Conservation (phyloP, 2,329 filamentous ascomycete species). For the Fusarium odoratissimum region DNA sequence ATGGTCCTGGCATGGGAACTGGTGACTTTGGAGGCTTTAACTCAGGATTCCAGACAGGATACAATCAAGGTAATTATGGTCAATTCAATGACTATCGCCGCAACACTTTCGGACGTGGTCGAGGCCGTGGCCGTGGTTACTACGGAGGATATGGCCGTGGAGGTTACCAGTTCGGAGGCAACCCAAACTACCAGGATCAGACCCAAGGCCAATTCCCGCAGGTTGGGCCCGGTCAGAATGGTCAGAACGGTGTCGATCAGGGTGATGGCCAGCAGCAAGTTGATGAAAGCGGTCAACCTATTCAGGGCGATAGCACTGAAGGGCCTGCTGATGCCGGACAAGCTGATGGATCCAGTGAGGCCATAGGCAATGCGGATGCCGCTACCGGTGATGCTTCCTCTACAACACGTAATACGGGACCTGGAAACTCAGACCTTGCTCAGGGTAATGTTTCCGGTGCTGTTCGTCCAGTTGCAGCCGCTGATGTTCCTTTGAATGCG, state of each 20-base stretch:
- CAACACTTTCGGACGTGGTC: constrained; percentile 73
- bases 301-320: constrained; percentile 40
- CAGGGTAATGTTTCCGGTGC: constrained; percentile 40
- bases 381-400: constrained; percentile 34
- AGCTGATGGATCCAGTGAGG: constrained; percentile 45
- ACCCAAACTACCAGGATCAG: constrained; percentile 53
- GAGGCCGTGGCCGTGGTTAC: constrained; percentile 74
- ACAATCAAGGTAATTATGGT: constrained; percentile 87
- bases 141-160: constrained; percentile 68
- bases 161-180: constrained; percentile 60
- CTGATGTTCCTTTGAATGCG: constrained; percentile 72
- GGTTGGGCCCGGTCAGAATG: constrained; percentile 40
- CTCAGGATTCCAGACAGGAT: constrained; percentile 81
- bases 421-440: constrained; percentile 18
- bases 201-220: constrained; percentile 49
- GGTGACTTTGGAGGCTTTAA: constrained; percentile 85
- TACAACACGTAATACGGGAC: constrained; percentile 34
- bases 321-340: constrained; percentile 35
- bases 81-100: constrained; percentile 83
- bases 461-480: constrained; percentile 49
- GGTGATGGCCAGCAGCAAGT: constrained; percentile 45
- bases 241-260: constrained; percentile 37
- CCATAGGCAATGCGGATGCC: constrained; percentile 45
- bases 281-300: constrained; percentile 55
- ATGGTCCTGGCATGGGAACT: constrained; percentile 82